Evolutionary conservation across 768 basidiomycete genomes (phyloP).

Genomic region (Amanita rubescens): DNA sequence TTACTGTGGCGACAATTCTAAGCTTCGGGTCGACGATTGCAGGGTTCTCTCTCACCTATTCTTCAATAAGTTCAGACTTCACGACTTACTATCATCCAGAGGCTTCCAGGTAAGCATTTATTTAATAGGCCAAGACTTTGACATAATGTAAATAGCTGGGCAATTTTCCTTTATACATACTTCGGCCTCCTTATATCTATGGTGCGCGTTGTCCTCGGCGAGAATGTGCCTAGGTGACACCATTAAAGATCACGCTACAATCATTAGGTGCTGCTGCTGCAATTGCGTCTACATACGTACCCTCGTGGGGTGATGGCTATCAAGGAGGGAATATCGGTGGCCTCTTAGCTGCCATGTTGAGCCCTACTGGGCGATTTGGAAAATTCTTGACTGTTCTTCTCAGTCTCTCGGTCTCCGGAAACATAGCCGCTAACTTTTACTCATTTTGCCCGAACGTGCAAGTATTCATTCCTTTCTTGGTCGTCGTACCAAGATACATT

Average conservation of each 20-base stretch:
- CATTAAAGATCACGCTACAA: constrained; percentile 40
- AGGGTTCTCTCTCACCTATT: constrained; percentile 65
- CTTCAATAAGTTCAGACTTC: constrained; percentile 62
- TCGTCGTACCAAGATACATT: constrained; percentile 64
- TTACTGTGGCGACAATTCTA: constrained; percentile 46
- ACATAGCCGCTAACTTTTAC: constrained; percentile 81
- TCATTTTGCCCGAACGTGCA: constrained; percentile 71
- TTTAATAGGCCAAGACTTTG: background rate
- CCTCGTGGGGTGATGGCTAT: constrained; percentile 56
- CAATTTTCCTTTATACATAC: constrained; percentile 63
- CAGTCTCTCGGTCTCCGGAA: constrained; percentile 74
- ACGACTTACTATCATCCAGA: constrained; percentile 59
- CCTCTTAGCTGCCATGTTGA: constrained; percentile 61
- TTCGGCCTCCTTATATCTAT: constrained; percentile 60
- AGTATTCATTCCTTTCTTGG: constrained; percentile 51
- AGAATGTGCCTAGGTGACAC: too few relatives aligned
- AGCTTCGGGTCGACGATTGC: constrained; percentile 65
- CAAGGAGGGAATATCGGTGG: constrained; percentile 58
- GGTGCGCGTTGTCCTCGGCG: constrained; percentile 18
- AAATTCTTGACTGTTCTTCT: constrained; percentile 77
- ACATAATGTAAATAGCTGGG: constrained; percentile 34
- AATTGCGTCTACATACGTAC: constrained; percentile 45
- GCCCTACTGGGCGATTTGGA: constrained; percentile 64
- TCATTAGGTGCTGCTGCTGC: constrained; percentile 59
- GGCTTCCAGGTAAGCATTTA: constrained; percentile 42